A percentile compares a stretch with the other conserved stretches of the same genome.
Evolutionary conservation across 2,329 filamentous ascomycete species (phyloP).

Genomic region (Aureobasidium subglaciale): DNA sequence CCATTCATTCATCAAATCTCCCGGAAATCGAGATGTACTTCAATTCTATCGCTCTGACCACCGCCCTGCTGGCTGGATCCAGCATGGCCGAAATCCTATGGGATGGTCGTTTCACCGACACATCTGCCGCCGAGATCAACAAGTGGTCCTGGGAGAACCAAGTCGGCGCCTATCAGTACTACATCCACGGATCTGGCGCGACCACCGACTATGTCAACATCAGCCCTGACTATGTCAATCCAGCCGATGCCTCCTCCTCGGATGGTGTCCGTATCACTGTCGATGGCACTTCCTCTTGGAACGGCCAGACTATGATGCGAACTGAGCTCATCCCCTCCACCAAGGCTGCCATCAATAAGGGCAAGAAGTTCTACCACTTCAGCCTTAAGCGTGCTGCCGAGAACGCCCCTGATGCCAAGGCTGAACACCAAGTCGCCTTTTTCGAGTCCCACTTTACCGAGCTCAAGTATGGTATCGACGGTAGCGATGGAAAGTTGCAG

Average conservation of each 20-base stretch:
- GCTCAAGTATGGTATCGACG: constrained; percentile 57
- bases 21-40: neutral
- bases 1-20: neutral
- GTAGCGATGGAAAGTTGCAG: constrained; percentile 37
- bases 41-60: constrained; percentile 14
- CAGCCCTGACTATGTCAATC: constrained; percentile 55
- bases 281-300: constrained; percentile 58
- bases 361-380: constrained; percentile 67
- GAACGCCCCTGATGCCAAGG: constrained; percentile 54
- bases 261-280: constrained; percentile 66
- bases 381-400: constrained; percentile 52
- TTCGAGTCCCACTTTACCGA: constrained; percentile 69
- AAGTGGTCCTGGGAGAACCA: constrained; percentile 47
- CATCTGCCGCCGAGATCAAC: constrained; percentile 48
- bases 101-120: constrained; percentile 60
- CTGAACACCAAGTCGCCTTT: constrained; percentile 61
- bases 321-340: constrained; percentile 70
- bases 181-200: constrained; percentile 58
- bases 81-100: constrained; percentile 44
- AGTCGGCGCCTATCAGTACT: constrained; percentile 66
- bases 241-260: constrained; percentile 52
- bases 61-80: constrained; percentile 20
- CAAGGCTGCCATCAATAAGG: constrained; percentile 55
- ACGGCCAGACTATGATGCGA: constrained; percentile 64
- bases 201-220: constrained; percentile 57